A percentile compares a stretch with the other conserved stretches of the same genome.
phyloP scores from a whole-genome alignment of 2,329 filamentous ascomycete genomes.

The Bipolaris zeicola region DNA sequence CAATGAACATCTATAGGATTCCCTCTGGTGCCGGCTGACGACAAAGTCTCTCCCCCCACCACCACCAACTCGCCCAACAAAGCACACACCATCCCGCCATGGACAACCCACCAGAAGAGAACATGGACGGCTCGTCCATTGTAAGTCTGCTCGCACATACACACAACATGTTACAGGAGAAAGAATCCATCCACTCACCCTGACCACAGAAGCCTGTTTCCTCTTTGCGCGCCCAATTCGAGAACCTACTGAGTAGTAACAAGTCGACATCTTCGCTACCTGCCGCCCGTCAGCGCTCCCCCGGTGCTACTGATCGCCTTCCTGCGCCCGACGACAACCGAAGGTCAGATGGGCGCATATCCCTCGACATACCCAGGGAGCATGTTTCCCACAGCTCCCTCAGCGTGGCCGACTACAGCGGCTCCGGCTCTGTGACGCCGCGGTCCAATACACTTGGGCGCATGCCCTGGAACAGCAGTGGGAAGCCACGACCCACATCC shows the following conservation, averaged over 20 bases:
- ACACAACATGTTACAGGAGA: background rate
- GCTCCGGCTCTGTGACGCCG: conserved; percentile 39
- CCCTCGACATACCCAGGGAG: conserved; percentile 50
- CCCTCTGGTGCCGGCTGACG: conserved; percentile 44
- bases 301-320: conserved; percentile 41
- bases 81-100: conserved; percentile 29
- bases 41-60: conserved; percentile 13
- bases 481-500: conserved; percentile 53
- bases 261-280: conserved; percentile 27
- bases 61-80: background rate
- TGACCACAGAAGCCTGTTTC: conserved; percentile 74
- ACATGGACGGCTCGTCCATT: conserved; percentile 77
- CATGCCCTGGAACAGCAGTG: conserved; percentile 44
- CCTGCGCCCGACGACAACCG: conserved; percentile 35
- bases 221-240: conserved; percentile 79
- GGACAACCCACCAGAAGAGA: conserved; percentile 55
- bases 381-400: conserved; percentile 29
- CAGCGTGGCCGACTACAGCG: conserved; percentile 47
- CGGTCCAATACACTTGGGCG: conserved; percentile 42
- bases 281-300: conserved; percentile 36
- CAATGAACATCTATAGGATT: conserved; percentile 42
- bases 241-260: conserved; percentile 67
- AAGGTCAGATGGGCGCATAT: conserved; percentile 46
- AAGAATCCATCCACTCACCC: conserved; percentile 19
- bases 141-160: conserved; percentile 53